These are phyloP conservation scores for Fermentozyma sake DNA, from an alignment of 1,139 yeast genomes.

Conservation along the genomic window DNA sequence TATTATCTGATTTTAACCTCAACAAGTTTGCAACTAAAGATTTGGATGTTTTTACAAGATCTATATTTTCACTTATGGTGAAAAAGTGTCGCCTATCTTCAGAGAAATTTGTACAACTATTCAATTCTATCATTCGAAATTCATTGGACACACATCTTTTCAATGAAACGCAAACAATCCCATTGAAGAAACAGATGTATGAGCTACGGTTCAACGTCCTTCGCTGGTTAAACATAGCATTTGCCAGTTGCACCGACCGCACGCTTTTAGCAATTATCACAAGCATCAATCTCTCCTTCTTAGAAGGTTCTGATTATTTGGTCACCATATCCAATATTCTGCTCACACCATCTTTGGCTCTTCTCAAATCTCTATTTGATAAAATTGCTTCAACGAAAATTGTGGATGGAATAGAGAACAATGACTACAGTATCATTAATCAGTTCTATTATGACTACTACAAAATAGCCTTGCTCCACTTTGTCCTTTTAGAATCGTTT, in stretches of 20 bases:
- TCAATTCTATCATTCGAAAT: too few species aligned
- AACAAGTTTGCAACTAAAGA: constrained; percentile 8
- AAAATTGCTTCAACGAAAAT: too few species aligned
- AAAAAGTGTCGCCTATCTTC: too few species aligned
- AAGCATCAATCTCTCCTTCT: constrained; percentile 1
- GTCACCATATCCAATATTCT: too few species aligned
- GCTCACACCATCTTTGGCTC: too few species aligned
- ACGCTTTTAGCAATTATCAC: background rate
- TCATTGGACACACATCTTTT: too few species aligned
- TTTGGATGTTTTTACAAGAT: too few species aligned
- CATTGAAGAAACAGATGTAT: constrained; percentile 1
- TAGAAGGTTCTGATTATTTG: too few species aligned
- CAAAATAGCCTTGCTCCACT: constrained; percentile 9
- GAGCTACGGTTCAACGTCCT: constrained; percentile 7
- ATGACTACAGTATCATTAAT: constrained; percentile 3
- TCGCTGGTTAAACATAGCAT: constrained; percentile 5
- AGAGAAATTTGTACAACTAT: too few species aligned
- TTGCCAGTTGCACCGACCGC: constrained; percentile 3
- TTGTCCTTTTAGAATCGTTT: constrained; percentile 5
- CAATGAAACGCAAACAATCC: too few species aligned
- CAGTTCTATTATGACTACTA: constrained; percentile 11
- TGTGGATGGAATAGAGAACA: constrained; percentile 3
- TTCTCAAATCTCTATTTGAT: too few species aligned
- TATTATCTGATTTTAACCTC: constrained; percentile 10
- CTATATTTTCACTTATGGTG: too few species aligned